Evolutionary conservation across 2,329 filamentous ascomycete genomes (phyloP), one percentile per base, ranked within the genome.

Genomic region (Exophiala phaeomuriformis): DNA sequence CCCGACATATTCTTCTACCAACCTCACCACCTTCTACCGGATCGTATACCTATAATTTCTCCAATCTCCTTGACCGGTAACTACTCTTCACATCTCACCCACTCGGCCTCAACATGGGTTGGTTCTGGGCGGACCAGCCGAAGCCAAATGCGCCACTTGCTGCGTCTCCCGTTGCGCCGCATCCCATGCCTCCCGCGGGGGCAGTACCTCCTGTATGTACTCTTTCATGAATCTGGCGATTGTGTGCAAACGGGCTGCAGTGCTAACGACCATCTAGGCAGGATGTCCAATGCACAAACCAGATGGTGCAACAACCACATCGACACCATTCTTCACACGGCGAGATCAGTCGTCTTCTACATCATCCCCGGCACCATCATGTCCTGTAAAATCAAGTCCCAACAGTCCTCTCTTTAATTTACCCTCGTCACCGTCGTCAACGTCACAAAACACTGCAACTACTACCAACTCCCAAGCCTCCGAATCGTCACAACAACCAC

Each of bases 101-200:
- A 12, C 19, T 42, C 50, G 35, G 1, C n/a, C n/a, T 35, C 44
- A 51, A n/a, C 12, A 85, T 85, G 83, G 83, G 83, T 64, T 86
- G 82, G 82, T 85, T 86, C 64, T 86, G 83, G 83, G 80, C 82
- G 71, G 81, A 85, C 56, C 64, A 72, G 19, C 58, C 54, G 3
- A 50, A 61, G 73, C 50, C 67, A 68, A 51, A 56, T 68, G 43
- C 64, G 64, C 33, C 51, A 30, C 10, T 55, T 63, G 72, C 74
- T 58, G 75, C 76, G 57, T 71, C 55, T 68, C 74, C 56, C 63
- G 72, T 74, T 58, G 75, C 76, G 57, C 71, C 55, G 68, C 74
- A 57, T 71, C 76, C 32, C 66, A 66, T 41, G 57, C 68, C 74
- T 47, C 39, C 6, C 3, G 3, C 39, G 27, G 39, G 70, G 62